These are phyloP conservation scores for Eimeria tenella DNA, from an alignment of 169 alveolate species.

Conservation along the genomic window DNA sequence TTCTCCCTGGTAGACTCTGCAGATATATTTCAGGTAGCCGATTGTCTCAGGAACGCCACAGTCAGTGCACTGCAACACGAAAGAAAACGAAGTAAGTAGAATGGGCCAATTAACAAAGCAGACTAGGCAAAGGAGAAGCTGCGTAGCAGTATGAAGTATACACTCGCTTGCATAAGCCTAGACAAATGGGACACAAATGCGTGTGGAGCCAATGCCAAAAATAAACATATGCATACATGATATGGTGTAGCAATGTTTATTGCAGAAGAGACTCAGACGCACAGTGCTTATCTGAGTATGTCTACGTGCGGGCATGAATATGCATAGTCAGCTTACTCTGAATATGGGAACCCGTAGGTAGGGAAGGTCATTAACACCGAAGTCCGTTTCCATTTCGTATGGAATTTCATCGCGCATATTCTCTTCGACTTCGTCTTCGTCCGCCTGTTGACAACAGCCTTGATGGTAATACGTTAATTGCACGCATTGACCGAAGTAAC, in stretches of 20 bases:
- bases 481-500: too few species aligned
- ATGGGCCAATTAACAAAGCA: background rate
- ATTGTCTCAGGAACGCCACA: slow-evolving; percentile 93
- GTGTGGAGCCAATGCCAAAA: background rate
- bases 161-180: background rate
- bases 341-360: slow-evolving; percentile 91
- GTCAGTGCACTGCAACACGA: slow-evolving; percentile 84
- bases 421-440: slow-evolving; percentile 85
- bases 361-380: slow-evolving; percentile 89
- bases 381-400: slow-evolving; percentile 91
- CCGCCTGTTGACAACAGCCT: slow-evolving; percentile 76
- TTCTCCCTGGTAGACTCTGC: slow-evolving; percentile 84
- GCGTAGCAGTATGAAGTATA: background rate
- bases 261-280: too few species aligned
- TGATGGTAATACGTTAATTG: too few species aligned
- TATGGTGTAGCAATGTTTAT: too few species aligned
- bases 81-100: background rate
- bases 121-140: background rate
- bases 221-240: too few species aligned
- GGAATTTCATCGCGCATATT: slow-evolving; percentile 90
- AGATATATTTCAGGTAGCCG: slow-evolving; percentile 90
- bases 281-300: background rate
- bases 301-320: background rate
- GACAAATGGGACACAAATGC: background rate
- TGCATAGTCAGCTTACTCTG: slow-evolving; percentile 47